Conservation (phyloP, 2,329 filamentous ascomycete species). For the Parastagonospora avenae region DNA sequence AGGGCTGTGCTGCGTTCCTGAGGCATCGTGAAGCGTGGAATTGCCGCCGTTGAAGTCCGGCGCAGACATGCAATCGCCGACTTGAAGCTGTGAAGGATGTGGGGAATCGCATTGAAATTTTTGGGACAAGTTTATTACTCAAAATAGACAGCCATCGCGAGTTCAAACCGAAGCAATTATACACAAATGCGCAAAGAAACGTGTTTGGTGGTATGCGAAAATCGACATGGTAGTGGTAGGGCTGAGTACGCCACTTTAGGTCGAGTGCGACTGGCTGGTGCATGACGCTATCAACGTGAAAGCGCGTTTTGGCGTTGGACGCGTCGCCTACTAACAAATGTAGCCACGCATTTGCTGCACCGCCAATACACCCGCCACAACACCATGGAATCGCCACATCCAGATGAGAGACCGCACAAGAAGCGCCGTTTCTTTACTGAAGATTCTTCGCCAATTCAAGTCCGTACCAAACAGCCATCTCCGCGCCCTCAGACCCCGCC, state of each 20-base stretch:
- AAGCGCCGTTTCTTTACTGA: slow-evolving; percentile 68
- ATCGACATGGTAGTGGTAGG: slow-evolving; percentile 3
- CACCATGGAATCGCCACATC: slow-evolving; percentile 47
- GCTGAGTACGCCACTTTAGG: slow-evolving; percentile 15
- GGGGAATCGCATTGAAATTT: slow-evolving; percentile 32
- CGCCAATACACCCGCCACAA: slow-evolving; percentile 8
- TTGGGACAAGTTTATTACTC: not conserved
- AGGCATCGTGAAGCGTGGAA: slow-evolving; percentile 31
- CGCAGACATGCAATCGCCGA: slow-evolving; percentile 16
- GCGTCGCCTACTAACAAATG: slow-evolving; percentile 21
- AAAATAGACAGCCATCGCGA: slow-evolving; percentile 12
- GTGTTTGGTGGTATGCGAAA: not conserved
- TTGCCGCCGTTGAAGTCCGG: slow-evolving; percentile 15
- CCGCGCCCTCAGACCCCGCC: slow-evolving; percentile 40
- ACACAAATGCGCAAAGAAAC: not conserved
- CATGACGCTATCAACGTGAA: slow-evolving; percentile 40
- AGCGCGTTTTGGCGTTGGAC: slow-evolving; percentile 33
- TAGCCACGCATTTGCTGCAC: slow-evolving; percentile 1
- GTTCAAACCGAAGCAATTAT: not conserved
- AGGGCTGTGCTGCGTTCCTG: slow-evolving; percentile 24
- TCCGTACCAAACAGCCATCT: slow-evolving; percentile 21
- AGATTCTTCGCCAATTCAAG: slow-evolving; percentile 45
- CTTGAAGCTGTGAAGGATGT: slow-evolving; percentile 23
- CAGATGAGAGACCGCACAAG: slow-evolving; percentile 62
- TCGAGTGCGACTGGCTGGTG: slow-evolving; percentile 16